A percentile compares a stretch with the other conserved stretches of the same genome.
Conservation (phyloP, 257 asterid species). For the Nicotiana otophora region DNA sequence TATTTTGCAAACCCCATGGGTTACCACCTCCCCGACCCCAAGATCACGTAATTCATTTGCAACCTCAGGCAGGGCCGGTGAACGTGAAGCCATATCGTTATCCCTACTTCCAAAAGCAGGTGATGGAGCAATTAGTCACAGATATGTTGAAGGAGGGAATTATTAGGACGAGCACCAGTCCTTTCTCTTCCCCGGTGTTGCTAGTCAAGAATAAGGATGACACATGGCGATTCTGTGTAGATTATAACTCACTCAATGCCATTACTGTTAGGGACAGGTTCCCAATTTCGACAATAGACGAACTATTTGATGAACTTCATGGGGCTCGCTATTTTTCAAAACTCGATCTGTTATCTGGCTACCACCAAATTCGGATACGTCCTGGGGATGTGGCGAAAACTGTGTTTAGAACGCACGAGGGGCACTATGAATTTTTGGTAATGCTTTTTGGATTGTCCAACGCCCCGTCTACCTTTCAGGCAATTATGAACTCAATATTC, state of each 20-base stretch:
- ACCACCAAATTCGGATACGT: neutral
- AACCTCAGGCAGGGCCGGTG: too few species aligned
- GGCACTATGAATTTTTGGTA: neutral
- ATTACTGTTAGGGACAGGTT: neutral
- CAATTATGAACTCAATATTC: neutral
- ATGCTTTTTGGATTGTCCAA: neutral
- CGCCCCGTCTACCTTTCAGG: neutral
- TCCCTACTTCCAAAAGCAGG: too few species aligned
- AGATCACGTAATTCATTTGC: too few species aligned
- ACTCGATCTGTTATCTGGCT: neutral
- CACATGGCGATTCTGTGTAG: neutral
- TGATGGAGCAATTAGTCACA: too few species aligned
- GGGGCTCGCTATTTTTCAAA: neutral
- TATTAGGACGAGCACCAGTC: too few species aligned
- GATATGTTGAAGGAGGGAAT: too few species aligned
- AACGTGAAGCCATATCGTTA: too few species aligned
- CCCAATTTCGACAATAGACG: neutral
- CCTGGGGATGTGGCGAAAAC: neutral
- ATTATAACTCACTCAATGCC: neutral
- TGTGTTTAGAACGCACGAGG: neutral
- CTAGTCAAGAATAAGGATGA: too few species aligned
- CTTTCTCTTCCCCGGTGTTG: too few species aligned
- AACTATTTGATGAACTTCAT: neutral
- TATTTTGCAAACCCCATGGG: neutral
- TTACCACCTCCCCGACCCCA: too few species aligned